Conservation (phyloP, 352 stramenopile species). For the Pythium coloratum region DNA sequence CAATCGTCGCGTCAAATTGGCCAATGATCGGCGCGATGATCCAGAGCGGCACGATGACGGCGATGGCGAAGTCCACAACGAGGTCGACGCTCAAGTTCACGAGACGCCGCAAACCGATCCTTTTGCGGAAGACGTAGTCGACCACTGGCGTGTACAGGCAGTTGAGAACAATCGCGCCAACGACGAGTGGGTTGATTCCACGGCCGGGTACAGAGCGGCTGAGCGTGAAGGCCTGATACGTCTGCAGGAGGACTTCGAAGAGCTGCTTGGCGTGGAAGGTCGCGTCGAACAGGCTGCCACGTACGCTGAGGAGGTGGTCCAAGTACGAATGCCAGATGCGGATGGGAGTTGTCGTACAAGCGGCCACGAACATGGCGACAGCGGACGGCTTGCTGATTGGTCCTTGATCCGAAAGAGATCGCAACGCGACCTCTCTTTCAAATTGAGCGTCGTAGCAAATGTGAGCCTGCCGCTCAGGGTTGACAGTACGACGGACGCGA, state of each 20-base stretch:
- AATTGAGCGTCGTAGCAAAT: conserved; percentile 6
- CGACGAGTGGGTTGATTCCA: conserved; percentile 19
- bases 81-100: conserved; percentile 7
- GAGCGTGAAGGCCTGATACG: conserved; percentile 23
- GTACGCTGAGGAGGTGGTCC: conserved; percentile 6
- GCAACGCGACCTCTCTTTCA: neutral
- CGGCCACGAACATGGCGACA: neutral
- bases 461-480: neutral
- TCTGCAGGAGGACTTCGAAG: conserved; percentile 18
- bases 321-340: conserved; percentile 6
- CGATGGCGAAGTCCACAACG: conserved; percentile 14
- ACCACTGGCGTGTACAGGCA: conserved; percentile 13
- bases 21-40: neutral
- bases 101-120: neutral
- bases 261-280: conserved; percentile 12
- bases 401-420: neutral
- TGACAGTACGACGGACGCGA: neutral
- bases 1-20: neutral
- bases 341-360: neutral
- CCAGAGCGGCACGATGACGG: conserved; percentile 7
- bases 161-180: conserved; percentile 15
- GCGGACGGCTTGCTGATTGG: neutral
- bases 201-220: conserved; percentile 5
- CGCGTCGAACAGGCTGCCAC: conserved; percentile 14
- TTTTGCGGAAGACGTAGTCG: neutral